These are phyloP conservation scores for Tetrahymena borealis DNA, from an alignment of 73 alveolate genomes.

Conservation along the genomic window DNA sequence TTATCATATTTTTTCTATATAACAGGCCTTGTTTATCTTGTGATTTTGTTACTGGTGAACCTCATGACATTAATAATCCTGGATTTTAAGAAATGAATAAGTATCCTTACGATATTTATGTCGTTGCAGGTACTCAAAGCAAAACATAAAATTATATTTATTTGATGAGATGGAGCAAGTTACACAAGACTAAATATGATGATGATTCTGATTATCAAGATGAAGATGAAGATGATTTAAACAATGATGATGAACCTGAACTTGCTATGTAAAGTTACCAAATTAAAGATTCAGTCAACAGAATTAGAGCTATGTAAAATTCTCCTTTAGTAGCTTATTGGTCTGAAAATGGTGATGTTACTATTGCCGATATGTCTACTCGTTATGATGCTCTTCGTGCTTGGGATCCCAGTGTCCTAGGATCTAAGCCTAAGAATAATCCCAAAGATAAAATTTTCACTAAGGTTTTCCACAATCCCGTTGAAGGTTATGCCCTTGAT, in stretches of 20 bases:
- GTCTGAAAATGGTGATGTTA: constrained; percentile 66
- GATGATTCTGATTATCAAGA: constrained; percentile 51
- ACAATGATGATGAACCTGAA: constrained; percentile 66
- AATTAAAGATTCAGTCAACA: constrained; percentile 54
- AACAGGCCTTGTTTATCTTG: constrained; percentile 38
- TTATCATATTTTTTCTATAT: neutral
- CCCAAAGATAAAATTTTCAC: neutral
- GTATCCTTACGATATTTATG: constrained; percentile 66
- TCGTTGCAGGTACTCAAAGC: constrained; percentile 71
- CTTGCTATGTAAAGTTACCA: constrained; percentile 58
- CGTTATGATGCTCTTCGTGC: constrained; percentile 36
- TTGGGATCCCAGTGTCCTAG: neutral
- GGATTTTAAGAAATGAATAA: constrained; percentile 46
- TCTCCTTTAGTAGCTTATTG: constrained; percentile 65
- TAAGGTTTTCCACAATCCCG: neutral
- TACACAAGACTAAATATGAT: constrained; percentile 77
- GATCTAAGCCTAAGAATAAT: neutral
- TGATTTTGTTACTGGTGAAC: constrained; percentile 24
- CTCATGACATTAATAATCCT: neutral
- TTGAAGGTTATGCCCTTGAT: constrained; percentile 75
- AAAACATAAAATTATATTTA: constrained; percentile 63
- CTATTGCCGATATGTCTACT: constrained; percentile 60
- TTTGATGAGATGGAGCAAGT: constrained; percentile 63
- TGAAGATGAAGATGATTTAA: constrained; percentile 33
- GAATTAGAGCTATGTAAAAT: constrained; percentile 72